phyloP scores from a whole-genome alignment of 78 protist genomes.

The Guillardia theta region DNA sequence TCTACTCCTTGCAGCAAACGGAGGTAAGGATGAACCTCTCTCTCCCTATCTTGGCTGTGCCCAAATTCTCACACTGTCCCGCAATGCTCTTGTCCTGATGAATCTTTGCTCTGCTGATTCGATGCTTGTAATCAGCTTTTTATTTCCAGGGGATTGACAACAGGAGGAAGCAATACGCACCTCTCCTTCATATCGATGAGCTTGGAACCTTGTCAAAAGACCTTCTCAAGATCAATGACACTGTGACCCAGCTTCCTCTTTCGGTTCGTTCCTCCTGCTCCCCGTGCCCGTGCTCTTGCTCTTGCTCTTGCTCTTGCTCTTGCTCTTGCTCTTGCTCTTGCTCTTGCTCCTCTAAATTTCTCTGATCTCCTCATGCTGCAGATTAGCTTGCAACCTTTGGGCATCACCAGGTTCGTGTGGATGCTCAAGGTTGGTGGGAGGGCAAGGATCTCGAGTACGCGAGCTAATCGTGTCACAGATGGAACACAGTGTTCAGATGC shows the following conservation, averaged over 20 bases:
- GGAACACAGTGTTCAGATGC: not conserved
- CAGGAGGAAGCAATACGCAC: not conserved
- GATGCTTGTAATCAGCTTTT: no score
- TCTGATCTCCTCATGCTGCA: not conserved
- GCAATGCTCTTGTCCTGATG: no score
- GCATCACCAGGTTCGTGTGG: conserved; percentile 6
- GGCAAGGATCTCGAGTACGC: no score
- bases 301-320: no score
- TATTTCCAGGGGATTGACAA: not conserved
- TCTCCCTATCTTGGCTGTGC: no score
- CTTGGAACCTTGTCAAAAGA: not conserved
- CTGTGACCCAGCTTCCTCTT: not conserved
- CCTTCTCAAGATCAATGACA: not conserved
- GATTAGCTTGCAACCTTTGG: not conserved
- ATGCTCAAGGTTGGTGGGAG: no score
- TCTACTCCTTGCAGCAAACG: not conserved
- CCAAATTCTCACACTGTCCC: no score
- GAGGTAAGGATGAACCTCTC: no score
- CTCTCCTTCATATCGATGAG: conserved; percentile 6
- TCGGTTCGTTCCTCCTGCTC: not conserved
- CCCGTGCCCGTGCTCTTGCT: not conserved
- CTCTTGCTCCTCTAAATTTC: not conserved
- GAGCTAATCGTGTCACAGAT: no score
- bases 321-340: not conserved
- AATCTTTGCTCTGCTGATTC: no score